Evolutionary conservation across 176 grass and related monocot genomes (phyloP).

Genomic region (Eleusine coracana): DNA sequence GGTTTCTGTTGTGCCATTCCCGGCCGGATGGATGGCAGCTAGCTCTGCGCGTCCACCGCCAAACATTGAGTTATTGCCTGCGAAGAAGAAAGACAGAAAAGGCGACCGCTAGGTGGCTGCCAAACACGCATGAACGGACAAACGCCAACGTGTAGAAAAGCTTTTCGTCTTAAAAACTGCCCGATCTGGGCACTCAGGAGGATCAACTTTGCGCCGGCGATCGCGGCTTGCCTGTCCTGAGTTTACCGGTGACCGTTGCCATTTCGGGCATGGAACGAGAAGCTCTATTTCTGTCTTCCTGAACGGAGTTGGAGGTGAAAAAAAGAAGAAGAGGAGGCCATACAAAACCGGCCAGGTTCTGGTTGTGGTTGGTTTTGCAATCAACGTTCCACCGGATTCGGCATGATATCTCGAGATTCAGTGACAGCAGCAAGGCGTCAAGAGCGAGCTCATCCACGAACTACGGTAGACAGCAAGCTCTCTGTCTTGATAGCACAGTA

Average conservation of each 20-base stretch:
- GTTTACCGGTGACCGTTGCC: background rate
- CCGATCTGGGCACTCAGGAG: conserved; percentile 16
- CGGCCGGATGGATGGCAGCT: background rate
- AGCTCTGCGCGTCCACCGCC: background rate
- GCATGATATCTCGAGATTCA: background rate
- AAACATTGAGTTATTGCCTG: background rate
- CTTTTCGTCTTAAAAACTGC: background rate
- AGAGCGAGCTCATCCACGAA: background rate
- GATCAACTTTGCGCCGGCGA: background rate
- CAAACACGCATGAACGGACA: conserved; percentile 13
- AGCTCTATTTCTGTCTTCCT: background rate
- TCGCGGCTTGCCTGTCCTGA: background rate
- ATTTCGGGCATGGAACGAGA: conserved; percentile 12
- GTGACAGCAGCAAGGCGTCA: background rate
- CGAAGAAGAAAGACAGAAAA: background rate
- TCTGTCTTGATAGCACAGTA: background rate
- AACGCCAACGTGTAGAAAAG: background rate
- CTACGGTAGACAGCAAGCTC: background rate
- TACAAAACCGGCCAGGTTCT: too few relatives aligned
- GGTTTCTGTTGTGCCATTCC: background rate
- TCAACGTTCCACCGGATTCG: background rate
- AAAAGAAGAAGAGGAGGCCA: background rate
- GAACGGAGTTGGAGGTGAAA: background rate
- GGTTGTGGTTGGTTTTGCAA: background rate
- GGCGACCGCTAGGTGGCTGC: background rate